These are phyloP conservation scores for Axilococcus clingmanii DNA, from an alignment of 139 green algal genomes.

Conservation along the genomic window DNA sequence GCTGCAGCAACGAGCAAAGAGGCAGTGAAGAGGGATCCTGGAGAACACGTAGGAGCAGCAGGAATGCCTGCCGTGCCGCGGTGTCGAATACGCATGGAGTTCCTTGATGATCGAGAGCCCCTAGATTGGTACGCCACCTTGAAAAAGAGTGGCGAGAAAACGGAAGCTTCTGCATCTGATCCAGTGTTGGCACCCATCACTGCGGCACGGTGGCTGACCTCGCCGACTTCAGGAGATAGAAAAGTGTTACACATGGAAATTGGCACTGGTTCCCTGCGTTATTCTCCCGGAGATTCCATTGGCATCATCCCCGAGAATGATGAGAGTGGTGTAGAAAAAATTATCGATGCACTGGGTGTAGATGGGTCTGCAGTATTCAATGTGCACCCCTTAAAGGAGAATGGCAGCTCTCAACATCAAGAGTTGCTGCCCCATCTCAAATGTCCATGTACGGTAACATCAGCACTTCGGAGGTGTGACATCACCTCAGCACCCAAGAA, in stretches of 20 bases:
- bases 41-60: conserved; percentile 3
- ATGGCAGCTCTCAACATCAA: conserved; percentile 1
- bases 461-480: conserved; percentile 51
- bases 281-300: conserved; percentile 73
- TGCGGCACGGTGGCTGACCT: conserved; percentile 22
- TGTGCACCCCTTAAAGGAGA: conserved; percentile 24
- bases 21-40: not conserved
- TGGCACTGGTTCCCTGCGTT: conserved; percentile 55
- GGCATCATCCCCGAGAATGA: conserved; percentile 74
- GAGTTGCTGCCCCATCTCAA: conserved; percentile 54
- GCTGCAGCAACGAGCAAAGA: not conserved
- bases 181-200: conserved; percentile 55
- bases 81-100: conserved; percentile 30
- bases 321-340: conserved; percentile 36
- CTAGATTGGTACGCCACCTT: not conserved
- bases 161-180: not conserved
- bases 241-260: conserved; percentile 82
- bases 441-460: conserved; percentile 62
- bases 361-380: conserved; percentile 38
- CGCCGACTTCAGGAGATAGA: conserved; percentile 35
- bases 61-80: conserved; percentile 56
- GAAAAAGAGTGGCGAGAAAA: not conserved
- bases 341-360: conserved; percentile 44
- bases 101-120: conserved; percentile 3
- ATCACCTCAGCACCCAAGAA: conserved; percentile 64